phyloP scores from a whole-genome alignment of 2,329 filamentous ascomycete species.

The Talaromyces albobiverticillius region DNA sequence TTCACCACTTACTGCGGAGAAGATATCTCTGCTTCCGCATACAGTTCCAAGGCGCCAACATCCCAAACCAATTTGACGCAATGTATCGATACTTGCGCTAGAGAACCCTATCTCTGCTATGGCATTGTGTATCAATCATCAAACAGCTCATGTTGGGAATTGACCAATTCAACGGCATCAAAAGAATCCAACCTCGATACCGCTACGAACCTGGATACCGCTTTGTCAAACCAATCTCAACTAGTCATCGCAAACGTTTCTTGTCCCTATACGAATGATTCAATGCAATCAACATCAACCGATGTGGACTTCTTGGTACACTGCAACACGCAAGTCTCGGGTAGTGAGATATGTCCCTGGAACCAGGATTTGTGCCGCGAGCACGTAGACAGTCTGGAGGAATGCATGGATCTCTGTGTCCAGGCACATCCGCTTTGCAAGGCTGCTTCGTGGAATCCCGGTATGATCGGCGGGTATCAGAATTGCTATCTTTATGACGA shows the following conservation, averaged over 20 bases:
- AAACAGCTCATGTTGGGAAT: conserved; percentile 13
- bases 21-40: conserved; percentile 5
- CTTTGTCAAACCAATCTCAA: neutral
- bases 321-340: conserved; percentile 3
- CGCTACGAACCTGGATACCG: neutral
- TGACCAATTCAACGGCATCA: neutral
- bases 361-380: neutral
- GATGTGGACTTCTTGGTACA: conserved; percentile 4
- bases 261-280: conserved; percentile 7
- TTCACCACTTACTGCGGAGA: conserved; percentile 11
- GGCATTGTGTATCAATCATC: conserved; percentile 9
- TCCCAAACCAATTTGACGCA: conserved; percentile 1
- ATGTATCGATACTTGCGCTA: conserved; percentile 6
- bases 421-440: conserved; percentile 7
- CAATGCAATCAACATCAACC: neutral
- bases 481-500: conserved; percentile 11
- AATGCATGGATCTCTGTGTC: conserved; percentile 10
- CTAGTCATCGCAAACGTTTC: neutral
- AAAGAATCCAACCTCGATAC: neutral
- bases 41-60: conserved; percentile 1
- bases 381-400: conserved; percentile 4
- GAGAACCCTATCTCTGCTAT: conserved; percentile 2
- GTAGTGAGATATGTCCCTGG: conserved; percentile 3
- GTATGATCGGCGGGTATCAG: conserved; percentile 7
- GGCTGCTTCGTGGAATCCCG: conserved; percentile 9